Evolutionary conservation across 768 basidiomycete genomes (phyloP), one percentile per base, ranked within the genome.

Genomic region (Russula abietina): DNA sequence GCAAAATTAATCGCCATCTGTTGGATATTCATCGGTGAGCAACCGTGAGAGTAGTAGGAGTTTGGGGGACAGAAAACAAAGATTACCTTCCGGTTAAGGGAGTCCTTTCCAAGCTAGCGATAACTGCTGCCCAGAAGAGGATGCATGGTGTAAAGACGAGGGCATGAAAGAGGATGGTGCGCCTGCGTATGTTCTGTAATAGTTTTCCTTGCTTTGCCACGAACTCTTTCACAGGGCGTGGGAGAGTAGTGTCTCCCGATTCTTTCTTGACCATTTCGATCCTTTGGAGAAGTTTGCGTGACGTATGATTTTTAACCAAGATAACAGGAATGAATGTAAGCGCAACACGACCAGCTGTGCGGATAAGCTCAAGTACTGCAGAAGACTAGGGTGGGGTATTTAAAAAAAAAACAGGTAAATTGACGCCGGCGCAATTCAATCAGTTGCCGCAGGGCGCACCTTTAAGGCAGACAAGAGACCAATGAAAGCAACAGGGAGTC

Each of bases 1-100:
- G 80, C 10, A 95, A 78, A 64, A 97, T 95, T 68, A 93, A 73
- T 57, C 94, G 82, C 88, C 89, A 91, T 70, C 93, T 92, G 66
- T 32, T 32, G 8, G n/a, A 58, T 10, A 3, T 16, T 33, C 4
- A 33, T 24, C 24, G 2, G 41, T 30, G 60, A 67, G 62, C 24
- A 52, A 19, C 17, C 28, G 26, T n/a, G 43, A 38, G 14, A 22
- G 6, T 43, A 43, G 38, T 33, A 17, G 22, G 19, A 41, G n/a
- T 41, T 19, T 36, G 41, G 24, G 16, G 30, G 36, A 30, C 55
- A 26, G n/a, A n/a, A n/a, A 33, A 22, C 46, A 11, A 48, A 7
- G 7, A 39, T 33, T 65, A 91, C 89, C 91, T 81, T 71, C 91
- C 91, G n/a, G 91, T 92, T 57, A 93, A 75, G 3, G 91, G 91